These are phyloP conservation scores for Francoa sonchifolia DNA, from an alignment of 441 rosid species.

Conservation along the genomic window DNA sequence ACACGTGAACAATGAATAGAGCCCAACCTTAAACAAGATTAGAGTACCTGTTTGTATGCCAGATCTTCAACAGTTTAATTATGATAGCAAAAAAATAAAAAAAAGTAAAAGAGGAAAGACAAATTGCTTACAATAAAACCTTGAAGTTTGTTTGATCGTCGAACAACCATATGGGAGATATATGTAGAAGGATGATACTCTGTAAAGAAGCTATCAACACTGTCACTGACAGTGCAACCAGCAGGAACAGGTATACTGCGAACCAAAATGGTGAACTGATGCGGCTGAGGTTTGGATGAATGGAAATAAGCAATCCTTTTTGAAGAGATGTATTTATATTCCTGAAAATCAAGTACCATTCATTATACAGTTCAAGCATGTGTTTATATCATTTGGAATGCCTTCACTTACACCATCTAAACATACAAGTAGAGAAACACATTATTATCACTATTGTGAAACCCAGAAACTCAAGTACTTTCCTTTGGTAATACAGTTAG, in stretches of 20 bases:
- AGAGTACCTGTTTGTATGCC: no score
- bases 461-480: background rate
- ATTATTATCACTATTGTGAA: slow-evolving; percentile 1
- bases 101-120: background rate
- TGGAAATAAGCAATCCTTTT: slow-evolving; percentile 70
- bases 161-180: slow-evolving; percentile 66
- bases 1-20: background rate
- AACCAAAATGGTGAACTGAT: slow-evolving; percentile 81
- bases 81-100: no score
- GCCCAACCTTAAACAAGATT: background rate
- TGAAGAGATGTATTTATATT: slow-evolving; percentile 52
- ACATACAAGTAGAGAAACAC: background rate
- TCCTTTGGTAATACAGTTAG: slow-evolving; percentile 1
- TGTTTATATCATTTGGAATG: slow-evolving; percentile 5
- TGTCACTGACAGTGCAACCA: slow-evolving; percentile 63
- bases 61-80: no score
- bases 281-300: slow-evolving; percentile 80
- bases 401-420: slow-evolving; percentile 1
- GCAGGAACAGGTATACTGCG: slow-evolving; percentile 62
- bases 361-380: slow-evolving; percentile 5
- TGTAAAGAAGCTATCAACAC: slow-evolving; percentile 63
- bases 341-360: slow-evolving; percentile 38
- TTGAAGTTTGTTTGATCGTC: slow-evolving; percentile 53
- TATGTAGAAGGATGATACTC: slow-evolving; percentile 66
- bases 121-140: slow-evolving; percentile 50